Percentiles rank a stretch among this genome's conserved stretches.
Conservation (phyloP, 1,139 yeast species). For the Hemisphaericaspora xylofermentans region DNA sequence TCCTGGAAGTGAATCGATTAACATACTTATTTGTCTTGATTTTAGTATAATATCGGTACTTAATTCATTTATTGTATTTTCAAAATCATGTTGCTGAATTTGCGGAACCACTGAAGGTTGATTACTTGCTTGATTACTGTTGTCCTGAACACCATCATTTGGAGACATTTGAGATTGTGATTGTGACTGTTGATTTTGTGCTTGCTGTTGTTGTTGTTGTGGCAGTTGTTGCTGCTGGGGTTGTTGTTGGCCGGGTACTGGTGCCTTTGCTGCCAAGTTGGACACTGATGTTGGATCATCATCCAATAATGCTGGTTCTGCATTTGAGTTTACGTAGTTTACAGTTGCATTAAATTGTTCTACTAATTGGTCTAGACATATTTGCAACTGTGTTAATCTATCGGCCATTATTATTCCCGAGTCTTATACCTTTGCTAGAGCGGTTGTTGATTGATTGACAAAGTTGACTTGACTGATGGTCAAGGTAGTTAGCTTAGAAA, state of each 20-base stretch:
- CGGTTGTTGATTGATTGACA: not conserved
- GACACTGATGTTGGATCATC: constrained; percentile 38
- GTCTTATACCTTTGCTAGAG: too few species aligned
- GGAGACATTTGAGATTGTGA: constrained; percentile 8
- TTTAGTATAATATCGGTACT: constrained; percentile 83
- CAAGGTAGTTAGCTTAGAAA: not conserved
- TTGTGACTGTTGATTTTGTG: constrained; percentile 11
- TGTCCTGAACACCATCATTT: constrained; percentile 16
- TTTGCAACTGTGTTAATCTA: constrained; percentile 86
- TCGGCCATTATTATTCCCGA: constrained; percentile 59
- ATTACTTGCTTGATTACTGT: constrained; percentile 29
- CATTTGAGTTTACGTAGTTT: constrained; percentile 67
- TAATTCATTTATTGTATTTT: constrained; percentile 64
- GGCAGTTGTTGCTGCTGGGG: constrained; percentile 14
- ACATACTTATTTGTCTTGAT: constrained; percentile 79
- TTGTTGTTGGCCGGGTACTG: constrained; percentile 39
- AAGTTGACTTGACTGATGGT: not conserved
- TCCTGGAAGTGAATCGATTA: constrained; percentile 90
- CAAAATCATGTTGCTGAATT: constrained; percentile 28
- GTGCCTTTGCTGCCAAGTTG: constrained; percentile 46
- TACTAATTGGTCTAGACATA: constrained; percentile 85
- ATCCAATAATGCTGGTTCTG: constrained; percentile 41
- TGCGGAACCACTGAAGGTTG: constrained; percentile 13
- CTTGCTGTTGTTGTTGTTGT: constrained; percentile 9
- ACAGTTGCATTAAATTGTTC: constrained; percentile 92